Base-by-base conservation (phyloP, 2,329 filamentous ascomycete species). In the Paramyrothecium sp. region DNA sequence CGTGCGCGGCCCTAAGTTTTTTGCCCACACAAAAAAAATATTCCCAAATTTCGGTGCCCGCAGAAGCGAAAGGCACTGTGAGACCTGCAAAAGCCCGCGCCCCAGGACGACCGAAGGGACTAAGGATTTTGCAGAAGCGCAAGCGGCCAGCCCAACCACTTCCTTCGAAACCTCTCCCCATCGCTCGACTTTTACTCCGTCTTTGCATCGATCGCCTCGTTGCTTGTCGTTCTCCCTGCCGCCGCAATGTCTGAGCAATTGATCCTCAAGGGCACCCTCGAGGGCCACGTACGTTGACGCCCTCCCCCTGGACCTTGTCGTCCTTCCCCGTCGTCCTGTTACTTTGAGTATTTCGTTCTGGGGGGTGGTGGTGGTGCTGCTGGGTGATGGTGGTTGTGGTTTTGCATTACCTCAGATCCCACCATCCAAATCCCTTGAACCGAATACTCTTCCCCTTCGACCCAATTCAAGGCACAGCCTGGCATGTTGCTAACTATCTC, bases 201-300 rank as follows among this genome's bases (percentile, higher is more conserved):
- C 65, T 69, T 68, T 68, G 67, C 70, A 77, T 44, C 38, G 38
- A 30, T 73, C 71, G 72, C 73, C 71, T 71, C 69, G 75, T 73
- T 73, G 76, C 49, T 23, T 11, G 30, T 53, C 38, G 38, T 44
- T 44, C 38, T 44, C 38, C 13, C 38, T 53, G 51, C 74, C 70
- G 73, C 72, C 75, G 79, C 73, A 73, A 95, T 95, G 91, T 89
- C 90, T 85, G 91, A 95, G 87, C 90, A 94, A 87, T 85, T 95
- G 80, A 92, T 96, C 84, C 89, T 95, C 82, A 93, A 94, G 86
- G 92, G 92, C 80, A 95, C 91, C 86, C 91, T 96, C 80, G 91
- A 95, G 89, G 94, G 94, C 89, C 94, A 98, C 89, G 84, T 87
- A 85, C 77, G 84, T 86, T 70, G 59, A 60, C 65, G 61, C 65